These are phyloP conservation scores for Lachnellula willkommii DNA, from an alignment of 2,329 filamentous ascomycete genomes.

Conservation along the genomic window DNA sequence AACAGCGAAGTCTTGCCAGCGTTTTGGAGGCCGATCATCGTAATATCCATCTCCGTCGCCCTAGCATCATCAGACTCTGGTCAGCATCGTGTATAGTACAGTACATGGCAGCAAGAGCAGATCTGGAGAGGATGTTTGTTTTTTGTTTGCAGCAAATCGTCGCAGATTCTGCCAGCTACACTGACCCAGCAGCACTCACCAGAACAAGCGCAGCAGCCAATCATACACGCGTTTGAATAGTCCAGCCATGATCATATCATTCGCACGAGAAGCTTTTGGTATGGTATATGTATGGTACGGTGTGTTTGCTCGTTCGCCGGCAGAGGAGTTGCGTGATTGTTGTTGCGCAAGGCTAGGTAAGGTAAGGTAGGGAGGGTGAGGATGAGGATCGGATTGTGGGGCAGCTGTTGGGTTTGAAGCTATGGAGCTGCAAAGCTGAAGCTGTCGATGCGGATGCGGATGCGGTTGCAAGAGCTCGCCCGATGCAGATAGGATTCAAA, in stretches of 20 bases:
- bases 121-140: background rate
- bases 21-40: constrained; percentile 97
- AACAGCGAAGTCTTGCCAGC: constrained; percentile 95
- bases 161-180: constrained; percentile 7
- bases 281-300: background rate
- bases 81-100: constrained; percentile 9
- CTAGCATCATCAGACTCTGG: constrained; percentile 41
- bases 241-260: constrained; percentile 65
- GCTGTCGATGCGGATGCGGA: background rate
- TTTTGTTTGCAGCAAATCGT: constrained; percentile 10
- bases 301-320: background rate
- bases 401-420: constrained; percentile 13
- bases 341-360: constrained; percentile 24
- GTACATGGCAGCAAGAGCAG: background rate
- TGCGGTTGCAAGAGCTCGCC: constrained; percentile 1
- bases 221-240: constrained; percentile 95
- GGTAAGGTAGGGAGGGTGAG: too few species aligned
- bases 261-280: background rate
- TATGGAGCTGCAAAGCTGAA: constrained; percentile 5
- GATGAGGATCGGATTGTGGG: constrained; percentile 9
- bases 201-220: constrained; percentile 96
- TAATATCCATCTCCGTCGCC: constrained; percentile 99
- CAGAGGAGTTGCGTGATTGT: constrained; percentile 15
- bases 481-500: constrained; percentile 12
- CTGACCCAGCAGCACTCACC: constrained; percentile 51